Base-by-base conservation (phyloP, 2,329 filamentous ascomycete species). In the Davidsoniella virescens region DNA sequence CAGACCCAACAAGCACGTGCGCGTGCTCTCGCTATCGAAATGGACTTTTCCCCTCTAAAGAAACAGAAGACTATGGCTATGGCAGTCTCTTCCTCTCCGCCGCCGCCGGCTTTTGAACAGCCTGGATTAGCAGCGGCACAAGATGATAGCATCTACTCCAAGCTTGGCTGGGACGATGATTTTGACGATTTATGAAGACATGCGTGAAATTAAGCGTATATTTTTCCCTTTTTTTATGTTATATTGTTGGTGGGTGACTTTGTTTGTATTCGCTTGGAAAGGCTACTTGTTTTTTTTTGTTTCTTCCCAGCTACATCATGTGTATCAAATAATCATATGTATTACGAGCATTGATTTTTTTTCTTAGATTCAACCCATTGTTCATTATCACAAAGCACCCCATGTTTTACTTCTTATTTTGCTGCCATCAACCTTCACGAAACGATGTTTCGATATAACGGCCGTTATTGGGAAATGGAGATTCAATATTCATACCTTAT, bases 81-180 rank as follows among this genome's bases (percentile, higher is more conserved):
- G 49, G 10, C 36, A 17, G 16, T 10, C 6, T 14, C n/a, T 43
- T 2, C 10, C 6, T 14, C 41, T 43, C 7, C 17, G n/a, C 37
- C 14, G 16, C 17, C 38, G 14, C 20, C 20, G 20, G 20, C 4
- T 23, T 23, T 23, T 23, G 20, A 23, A 23, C 20, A 5, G 20
- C 20, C 20, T 23, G 20, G 5, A 23, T 23, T 41, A 40, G 20
- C 3, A 37, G 16, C 16, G 16, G 44, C 16, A 38, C 29, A 6
- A 26, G 33, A 18, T 38, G 29, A 16, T 14, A 60, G 61, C 33
- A 71, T 78, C 47, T 79, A 73, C 56, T 66, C 74, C 56, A 64
- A 64, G 55, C 60, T 78, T 40, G 75, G 75, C 43, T 79, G 75
- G 75, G 72, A 77, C 57, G 68, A 76, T 53, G 72, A 77, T 54